phyloP scores from a whole-genome alignment of 768 basidiomycete genomes.

The Tulasnella sp. region DNA sequence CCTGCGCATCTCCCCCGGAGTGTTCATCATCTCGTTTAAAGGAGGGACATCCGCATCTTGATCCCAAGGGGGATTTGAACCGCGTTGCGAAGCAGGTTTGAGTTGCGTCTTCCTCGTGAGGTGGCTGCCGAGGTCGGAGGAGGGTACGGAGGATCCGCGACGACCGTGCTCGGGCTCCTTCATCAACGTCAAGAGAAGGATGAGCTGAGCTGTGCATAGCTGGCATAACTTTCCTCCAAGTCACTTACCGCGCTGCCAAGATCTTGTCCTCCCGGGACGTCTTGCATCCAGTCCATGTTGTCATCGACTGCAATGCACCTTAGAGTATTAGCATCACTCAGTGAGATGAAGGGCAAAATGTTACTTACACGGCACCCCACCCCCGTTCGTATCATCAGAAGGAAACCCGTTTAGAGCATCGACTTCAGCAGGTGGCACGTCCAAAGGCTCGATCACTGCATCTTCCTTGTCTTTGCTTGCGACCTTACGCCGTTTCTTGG shows the following conservation, averaged over 20 bases:
- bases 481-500: neutral
- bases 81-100: neutral
- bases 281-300: neutral
- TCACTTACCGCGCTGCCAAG: neutral
- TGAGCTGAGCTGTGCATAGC: neutral
- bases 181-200: no score
- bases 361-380: neutral
- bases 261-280: neutral
- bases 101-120: slow-evolving; percentile 24
- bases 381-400: neutral
- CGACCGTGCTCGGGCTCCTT: slow-evolving; percentile 84
- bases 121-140: slow-evolving; percentile 39
- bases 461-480: neutral
- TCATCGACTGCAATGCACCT: neutral
- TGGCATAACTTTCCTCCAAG: no score
- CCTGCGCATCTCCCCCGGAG: neutral
- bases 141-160: slow-evolving; percentile 43
- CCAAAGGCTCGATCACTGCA: neutral
- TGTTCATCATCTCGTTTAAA: neutral
- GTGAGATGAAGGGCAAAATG: no score
- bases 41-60: neutral
- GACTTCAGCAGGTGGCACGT: neutral
- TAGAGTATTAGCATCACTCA: neutral
- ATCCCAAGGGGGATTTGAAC: neutral
- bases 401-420: neutral